phyloP scores from a whole-genome alignment of 1,284 basidiomycete species.

The Ustilago bromivora region DNA sequence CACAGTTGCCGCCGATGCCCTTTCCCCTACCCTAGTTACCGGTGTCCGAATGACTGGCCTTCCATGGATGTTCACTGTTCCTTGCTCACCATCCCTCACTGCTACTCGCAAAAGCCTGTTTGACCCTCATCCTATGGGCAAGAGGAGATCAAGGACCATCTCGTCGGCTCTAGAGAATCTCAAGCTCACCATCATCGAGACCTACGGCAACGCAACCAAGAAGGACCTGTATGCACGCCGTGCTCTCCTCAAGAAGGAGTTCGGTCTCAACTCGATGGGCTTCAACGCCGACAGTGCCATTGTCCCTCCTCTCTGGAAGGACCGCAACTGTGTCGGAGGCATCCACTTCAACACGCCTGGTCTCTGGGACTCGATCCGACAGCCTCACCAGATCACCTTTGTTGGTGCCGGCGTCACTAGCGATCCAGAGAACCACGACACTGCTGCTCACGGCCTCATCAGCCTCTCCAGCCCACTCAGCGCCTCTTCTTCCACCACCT shows the following conservation, averaged over 20 bases:
- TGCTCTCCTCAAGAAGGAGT: constrained; percentile 29
- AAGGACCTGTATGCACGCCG: constrained; percentile 37
- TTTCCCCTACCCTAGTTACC: constrained; percentile 54
- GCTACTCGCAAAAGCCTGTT: constrained; percentile 27
- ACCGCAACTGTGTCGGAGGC: constrained; percentile 41
- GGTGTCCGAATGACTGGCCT: constrained; percentile 56
- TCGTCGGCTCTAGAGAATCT: constrained; percentile 36
- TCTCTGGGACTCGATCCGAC: constrained; percentile 35
- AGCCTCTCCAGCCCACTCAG: constrained; percentile 9
- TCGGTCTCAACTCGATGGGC: constrained; percentile 38
- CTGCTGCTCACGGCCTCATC: neutral
- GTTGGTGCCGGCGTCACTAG: constrained; percentile 30
- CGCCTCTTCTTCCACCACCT: constrained; percentile 19
- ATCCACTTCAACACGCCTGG: constrained; percentile 43
- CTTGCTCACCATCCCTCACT: constrained; percentile 49
- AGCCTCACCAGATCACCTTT: constrained; percentile 40
- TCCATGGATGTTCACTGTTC: constrained; percentile 52
- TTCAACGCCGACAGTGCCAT: constrained; percentile 42
- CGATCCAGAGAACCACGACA: constrained; percentile 33
- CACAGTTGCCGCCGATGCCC: constrained; percentile 53
- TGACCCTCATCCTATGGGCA: constrained; percentile 54
- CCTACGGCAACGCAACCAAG: constrained; percentile 30
- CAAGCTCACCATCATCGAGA: constrained; percentile 35
- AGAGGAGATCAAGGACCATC: constrained; percentile 22
- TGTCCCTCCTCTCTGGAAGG: constrained; percentile 40